Evolutionary conservation across 805 yeast genomes (phyloP).

Genomic region (Suhomyces tanzawaensis): DNA sequence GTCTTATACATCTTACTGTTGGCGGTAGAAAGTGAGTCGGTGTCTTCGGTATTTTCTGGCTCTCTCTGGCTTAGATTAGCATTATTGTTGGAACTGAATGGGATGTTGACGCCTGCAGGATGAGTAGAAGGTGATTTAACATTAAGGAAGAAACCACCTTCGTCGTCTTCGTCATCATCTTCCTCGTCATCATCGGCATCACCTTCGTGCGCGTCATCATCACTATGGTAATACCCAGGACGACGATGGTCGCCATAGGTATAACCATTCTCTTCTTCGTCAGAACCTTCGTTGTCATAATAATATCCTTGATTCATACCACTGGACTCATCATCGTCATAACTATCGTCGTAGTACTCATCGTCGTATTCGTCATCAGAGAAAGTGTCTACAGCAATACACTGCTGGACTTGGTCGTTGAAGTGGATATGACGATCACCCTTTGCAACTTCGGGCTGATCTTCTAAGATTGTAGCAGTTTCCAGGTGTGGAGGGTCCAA

Average conservation of each 20-base stretch:
- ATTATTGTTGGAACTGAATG: neutral
- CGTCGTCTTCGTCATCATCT: constrained; percentile 53
- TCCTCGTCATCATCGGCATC: constrained; percentile 26
- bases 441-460: constrained; percentile 20
- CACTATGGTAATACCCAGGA: constrained; percentile 1
- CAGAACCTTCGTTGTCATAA: constrained; percentile 10
- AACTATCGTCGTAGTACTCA: constrained; percentile 38
- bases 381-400: constrained; percentile 63
- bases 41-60: constrained; percentile 19
- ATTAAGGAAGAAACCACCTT: constrained; percentile 66
- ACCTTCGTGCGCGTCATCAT: constrained; percentile 7
- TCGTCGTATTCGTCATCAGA: constrained; percentile 23
- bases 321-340: constrained; percentile 21
- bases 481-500: neutral
- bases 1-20: constrained; percentile 43
- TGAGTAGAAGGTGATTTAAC: constrained; percentile 43
- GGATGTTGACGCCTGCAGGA: constrained; percentile 20
- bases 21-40: constrained; percentile 30
- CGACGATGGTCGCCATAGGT: constrained; percentile 1
- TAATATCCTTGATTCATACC: constrained; percentile 16
- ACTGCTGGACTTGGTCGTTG: constrained; percentile 91
- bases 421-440: constrained; percentile 78
- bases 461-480: neutral
- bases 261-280: constrained; percentile 18
- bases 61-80: constrained; percentile 4